Base-by-base conservation (phyloP, 2,329 filamentous ascomycete species). In the Fusarium odoratissimum region DNA sequence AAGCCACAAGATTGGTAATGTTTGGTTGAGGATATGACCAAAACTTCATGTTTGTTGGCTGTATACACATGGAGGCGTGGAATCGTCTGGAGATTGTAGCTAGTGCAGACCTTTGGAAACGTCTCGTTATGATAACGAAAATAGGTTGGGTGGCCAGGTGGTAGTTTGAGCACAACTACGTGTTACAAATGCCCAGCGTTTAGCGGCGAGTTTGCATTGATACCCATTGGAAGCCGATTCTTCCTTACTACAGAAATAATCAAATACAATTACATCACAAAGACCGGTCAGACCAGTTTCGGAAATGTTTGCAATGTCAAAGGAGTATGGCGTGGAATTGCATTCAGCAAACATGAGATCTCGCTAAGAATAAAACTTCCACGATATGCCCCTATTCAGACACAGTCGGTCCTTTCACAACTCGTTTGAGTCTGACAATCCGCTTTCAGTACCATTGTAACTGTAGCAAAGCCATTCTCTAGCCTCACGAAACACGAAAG, bases 71-170 rank as follows among this genome's bases (percentile, higher is more conserved):
- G 10, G 13, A 19, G 30, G 28, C 16, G 40, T 44, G 67, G 11
- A 46, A 55, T 28, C 16, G 8, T 28, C 16, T 28, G 31, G 25
- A n/a, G 30, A 28, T 48, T 55, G 46, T 41, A 51, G 16, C 57
- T 56, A 62, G 31, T 65, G 25, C 19, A 42, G 28, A 52, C 38
- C 25, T 21, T 51, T 51, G 46, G 55, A 61, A 60, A 67, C 37
- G 54, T 37, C 61, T 52, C 51, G 38, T 56, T n/a, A 74, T 64
- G 74, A 75, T 70, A 71, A 69, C 65, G 74, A 42, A 30, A 61
- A 55, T 40, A 42, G 45, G n/a, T 49, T 42, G 28, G 48, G 16
- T 42, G 38, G 28, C 23, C 33, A 31, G 54, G 40, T 30, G 45
- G 42, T 57, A 48, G 51, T 45, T 19, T 60, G 44, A 45, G 42